Conservation (phyloP, 345 rosid genomes). For the Rhodamnia argentea region DNA sequence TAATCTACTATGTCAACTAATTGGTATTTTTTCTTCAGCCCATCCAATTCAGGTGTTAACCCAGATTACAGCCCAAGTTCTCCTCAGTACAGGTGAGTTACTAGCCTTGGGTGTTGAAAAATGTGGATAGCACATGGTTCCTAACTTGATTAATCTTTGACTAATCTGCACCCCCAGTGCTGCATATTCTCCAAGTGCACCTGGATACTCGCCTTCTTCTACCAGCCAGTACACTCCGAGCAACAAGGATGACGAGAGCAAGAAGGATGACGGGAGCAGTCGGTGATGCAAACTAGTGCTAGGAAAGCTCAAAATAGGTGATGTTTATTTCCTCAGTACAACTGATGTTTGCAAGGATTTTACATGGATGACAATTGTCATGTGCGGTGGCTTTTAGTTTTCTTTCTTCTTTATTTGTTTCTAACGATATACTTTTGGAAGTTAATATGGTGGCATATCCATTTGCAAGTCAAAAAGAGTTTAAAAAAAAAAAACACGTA, state of each 20-base stretch:
- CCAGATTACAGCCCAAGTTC: slow-evolving; percentile 77
- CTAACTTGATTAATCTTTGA: not conserved
- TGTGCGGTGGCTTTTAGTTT: not conserved
- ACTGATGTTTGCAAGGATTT: not conserved
- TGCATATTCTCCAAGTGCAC: slow-evolving; percentile 77
- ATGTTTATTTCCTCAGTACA: not conserved
- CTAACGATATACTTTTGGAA: not conserved
- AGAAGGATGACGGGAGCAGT: slow-evolving; percentile 28
- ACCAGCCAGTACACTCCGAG: slow-evolving; percentile 70
- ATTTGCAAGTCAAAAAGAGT: not conserved
- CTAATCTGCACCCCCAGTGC: slow-evolving; percentile 49
- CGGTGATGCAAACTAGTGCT: not conserved
- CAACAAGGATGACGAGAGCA: slow-evolving; percentile 30
- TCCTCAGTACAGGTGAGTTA: slow-evolving; percentile 45
- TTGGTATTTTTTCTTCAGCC: slow-evolving; percentile 24
- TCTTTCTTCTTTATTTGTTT: not conserved
- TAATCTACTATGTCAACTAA: not conserved
- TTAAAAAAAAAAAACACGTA: not conserved
- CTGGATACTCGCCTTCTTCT: slow-evolving; percentile 75
- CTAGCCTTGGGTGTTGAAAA: not conserved
- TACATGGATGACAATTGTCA: not conserved
- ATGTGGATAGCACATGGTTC: not conserved
- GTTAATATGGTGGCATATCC: not conserved
- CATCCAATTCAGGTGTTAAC: slow-evolving; percentile 60
- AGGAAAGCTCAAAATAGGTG: not conserved